Conservation (phyloP, 1,284 basidiomycete species). For the Ganoderma lucidum region DNA sequence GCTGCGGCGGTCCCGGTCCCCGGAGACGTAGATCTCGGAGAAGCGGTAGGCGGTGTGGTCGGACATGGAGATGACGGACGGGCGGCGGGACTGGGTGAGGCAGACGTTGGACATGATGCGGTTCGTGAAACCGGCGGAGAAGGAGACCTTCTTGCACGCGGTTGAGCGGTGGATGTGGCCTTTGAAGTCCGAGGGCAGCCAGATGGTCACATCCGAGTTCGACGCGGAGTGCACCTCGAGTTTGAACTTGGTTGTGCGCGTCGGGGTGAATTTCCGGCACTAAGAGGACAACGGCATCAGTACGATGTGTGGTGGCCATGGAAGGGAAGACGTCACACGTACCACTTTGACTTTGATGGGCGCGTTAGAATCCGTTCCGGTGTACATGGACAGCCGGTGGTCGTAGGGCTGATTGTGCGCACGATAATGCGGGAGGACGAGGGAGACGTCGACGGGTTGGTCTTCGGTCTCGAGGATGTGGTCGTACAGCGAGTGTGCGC, state of each 20-base stretch:
- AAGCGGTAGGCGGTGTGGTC: conserved; percentile 36
- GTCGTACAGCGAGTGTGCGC: conserved; percentile 55
- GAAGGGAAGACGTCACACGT: conserved; percentile 18
- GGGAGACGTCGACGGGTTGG: conserved; percentile 65
- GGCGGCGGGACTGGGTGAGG: conserved; percentile 55
- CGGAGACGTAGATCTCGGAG: conserved; percentile 44
- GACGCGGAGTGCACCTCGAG: conserved; percentile 64
- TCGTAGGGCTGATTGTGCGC: conserved; percentile 73
- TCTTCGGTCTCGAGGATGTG: conserved; percentile 61
- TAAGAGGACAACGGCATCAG: conserved; percentile 36
- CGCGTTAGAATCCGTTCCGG: conserved; percentile 57
- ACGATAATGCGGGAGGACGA: conserved; percentile 78
- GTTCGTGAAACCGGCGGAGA: conserved; percentile 78
- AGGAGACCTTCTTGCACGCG: conserved; percentile 52
- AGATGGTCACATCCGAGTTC: conserved; percentile 71
- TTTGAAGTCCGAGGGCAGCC: conserved; percentile 79
- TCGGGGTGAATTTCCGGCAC: conserved; percentile 71
- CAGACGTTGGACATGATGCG: conserved; percentile 67
- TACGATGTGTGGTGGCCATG: not conserved
- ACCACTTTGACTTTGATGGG: conserved; percentile 75
- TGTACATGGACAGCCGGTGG: conserved; percentile 73
- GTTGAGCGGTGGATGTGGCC: conserved; percentile 66
- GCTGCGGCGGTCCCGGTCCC: conserved; percentile 20
- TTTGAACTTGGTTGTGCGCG: conserved; percentile 60
- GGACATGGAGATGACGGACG: conserved; percentile 38